Evolutionary conservation across 306 rosid species (phyloP), one percentile per base, ranked within the genome.

Genomic region (Cucurbita argyrosperma): DNA sequence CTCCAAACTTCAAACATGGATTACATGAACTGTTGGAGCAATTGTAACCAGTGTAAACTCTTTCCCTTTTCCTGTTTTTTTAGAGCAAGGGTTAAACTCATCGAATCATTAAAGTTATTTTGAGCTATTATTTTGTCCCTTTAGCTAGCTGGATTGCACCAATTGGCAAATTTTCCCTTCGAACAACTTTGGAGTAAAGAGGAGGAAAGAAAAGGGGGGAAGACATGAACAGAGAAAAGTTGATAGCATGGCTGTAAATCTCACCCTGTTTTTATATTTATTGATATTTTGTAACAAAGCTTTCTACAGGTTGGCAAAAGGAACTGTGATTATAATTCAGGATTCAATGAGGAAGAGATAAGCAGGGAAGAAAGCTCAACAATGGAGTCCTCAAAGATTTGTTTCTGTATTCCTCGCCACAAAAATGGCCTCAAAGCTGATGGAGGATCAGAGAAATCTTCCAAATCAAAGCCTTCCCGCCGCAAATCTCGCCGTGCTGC

Each of bases 321-420:
- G 47, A 50, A 30, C 46, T 50, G 60, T 69, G 26, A 46, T 11
- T 69, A 67, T 45, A 45, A 67, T 46, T 46, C 45, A 19, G 26
- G 42, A 47, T 50, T 68, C 58, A 50, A 70, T 70, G 74, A 30
- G 58, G 59, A 70, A 50, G 26, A 70, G 46, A 50, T 70, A 70
- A 30, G 16, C 74, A 50, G 60, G 18, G 60, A 50, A 50, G 46
- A 10, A 50, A 70, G 74, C 60, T 70, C 60, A 14, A 30, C 56
- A 8, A 70, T 70, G 74, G 56, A 51, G 74, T 30, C 60, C 74
- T 30, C 56, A 50, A 70, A 50, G 60, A 51, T 70, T 8, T 70
- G 74, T 50, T 70, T 70, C 74, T 70, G 74, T 16, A 70, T 70
- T 70, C 74, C 74, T 50, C 46, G 74, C 60, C 74, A 49, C 9